Evolutionary conservation across 2,329 filamentous ascomycete species (phyloP).

Genomic region (Diaporthe sp.): DNA sequence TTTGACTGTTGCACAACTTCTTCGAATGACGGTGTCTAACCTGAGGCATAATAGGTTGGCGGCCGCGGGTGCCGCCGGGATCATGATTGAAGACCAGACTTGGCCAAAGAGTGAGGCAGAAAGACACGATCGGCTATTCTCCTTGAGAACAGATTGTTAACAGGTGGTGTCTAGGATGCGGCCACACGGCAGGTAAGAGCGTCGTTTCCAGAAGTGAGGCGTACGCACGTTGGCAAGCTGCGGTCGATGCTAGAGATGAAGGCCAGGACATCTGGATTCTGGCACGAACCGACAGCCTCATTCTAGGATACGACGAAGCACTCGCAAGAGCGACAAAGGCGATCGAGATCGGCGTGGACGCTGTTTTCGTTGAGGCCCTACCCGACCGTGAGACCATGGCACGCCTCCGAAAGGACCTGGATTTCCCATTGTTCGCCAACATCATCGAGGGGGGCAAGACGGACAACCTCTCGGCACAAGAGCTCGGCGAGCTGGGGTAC

Average conservation of each 20-base stretch:
- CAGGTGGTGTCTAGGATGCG: not conserved
- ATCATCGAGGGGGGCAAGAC: constrained; percentile 21
- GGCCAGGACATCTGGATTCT: constrained; percentile 4
- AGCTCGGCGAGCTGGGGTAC: not conserved
- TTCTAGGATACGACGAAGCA: not conserved
- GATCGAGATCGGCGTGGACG: constrained; percentile 14
- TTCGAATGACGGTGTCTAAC: not conserved
- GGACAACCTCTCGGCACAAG: not conserved
- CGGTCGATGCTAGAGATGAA: not conserved
- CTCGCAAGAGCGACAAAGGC: not conserved
- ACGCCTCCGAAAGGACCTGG: not conserved
- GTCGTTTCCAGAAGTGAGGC: constrained; percentile 11
- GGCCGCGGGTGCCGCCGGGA: not conserved
- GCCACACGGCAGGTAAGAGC: constrained; percentile 7
- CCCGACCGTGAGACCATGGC: constrained; percentile 4
- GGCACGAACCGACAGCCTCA: constrained; percentile 10
- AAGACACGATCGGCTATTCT: not conserved
- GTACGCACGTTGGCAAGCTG: constrained; percentile 6
- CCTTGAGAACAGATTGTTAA: not conserved
- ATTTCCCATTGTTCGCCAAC: not conserved
- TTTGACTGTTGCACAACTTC: not conserved
- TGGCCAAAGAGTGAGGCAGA: not conserved
- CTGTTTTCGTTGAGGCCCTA: not conserved
- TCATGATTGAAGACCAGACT: constrained; percentile 12
- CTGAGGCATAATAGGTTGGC: not conserved